phyloP scores from a whole-genome alignment of 164 flowering plant species.

The Magnolia kwangsiensis region DNA sequence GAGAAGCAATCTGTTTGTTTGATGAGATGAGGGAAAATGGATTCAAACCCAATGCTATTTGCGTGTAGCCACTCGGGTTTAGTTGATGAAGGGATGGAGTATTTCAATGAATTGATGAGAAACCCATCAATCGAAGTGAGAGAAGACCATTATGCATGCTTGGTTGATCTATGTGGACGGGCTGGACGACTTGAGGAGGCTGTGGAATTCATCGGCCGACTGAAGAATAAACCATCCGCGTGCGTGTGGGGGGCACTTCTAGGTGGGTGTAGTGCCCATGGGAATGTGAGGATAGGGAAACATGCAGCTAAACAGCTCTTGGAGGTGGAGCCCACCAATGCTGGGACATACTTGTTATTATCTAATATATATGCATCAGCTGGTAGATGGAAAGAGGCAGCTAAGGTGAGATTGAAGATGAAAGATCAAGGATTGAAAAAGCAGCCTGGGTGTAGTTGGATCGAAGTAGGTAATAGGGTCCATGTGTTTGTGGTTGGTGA shows the following conservation, averaged over 20 bases:
- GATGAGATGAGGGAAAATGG: slow-evolving; percentile 8
- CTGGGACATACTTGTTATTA: slow-evolving; percentile 12
- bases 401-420: slow-evolving; percentile 16
- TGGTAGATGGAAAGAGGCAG: slow-evolving; percentile 20
- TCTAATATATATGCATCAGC: slow-evolving; percentile 18
- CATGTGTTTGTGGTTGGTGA: slow-evolving; percentile 19
- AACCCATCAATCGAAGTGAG: slow-evolving; percentile 5
- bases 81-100: slow-evolving; percentile 14
- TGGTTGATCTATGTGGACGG: slow-evolving; percentile 17
- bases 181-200: slow-evolving; percentile 22
- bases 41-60: slow-evolving; percentile 9
- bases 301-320: slow-evolving; percentile 15
- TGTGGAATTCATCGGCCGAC: slow-evolving; percentile 5
- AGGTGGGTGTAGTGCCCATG: slow-evolving; percentile 17
- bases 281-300: slow-evolving; percentile 13
- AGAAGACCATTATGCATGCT: slow-evolving; percentile 19
- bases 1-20: slow-evolving; percentile 9
- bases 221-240: slow-evolving; percentile 7
- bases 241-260: slow-evolving; percentile 20
- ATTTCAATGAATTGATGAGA: slow-evolving; percentile 6
- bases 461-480: slow-evolving; percentile 16
- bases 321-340: slow-evolving; percentile 18
- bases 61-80: slow-evolving; percentile 19
- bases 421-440: slow-evolving; percentile 17
- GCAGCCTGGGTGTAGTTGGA: slow-evolving; percentile 23